Base-by-base conservation (phyloP, 352 stramenopile species). In the Globisporangium cystogenes region DNA sequence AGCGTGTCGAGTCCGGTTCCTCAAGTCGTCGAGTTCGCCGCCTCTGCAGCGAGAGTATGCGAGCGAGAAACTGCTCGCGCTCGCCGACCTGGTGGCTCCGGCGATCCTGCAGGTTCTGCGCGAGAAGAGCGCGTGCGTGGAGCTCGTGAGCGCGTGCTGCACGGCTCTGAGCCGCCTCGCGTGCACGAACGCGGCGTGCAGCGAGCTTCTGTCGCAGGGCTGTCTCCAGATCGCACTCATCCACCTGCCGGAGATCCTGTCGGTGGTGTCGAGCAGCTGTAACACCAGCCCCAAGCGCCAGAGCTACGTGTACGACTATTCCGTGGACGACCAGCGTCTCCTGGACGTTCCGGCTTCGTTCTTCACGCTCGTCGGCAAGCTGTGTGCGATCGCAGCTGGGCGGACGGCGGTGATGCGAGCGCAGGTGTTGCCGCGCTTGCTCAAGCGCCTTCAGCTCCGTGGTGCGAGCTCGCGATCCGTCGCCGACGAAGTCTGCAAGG, bases 371-470 rank as follows among this genome's bases (percentile, higher is more conserved):
- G 31, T 93, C 5, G 73, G 59, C 3, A 84, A 81, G 41, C 58
- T 93, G 0, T 89, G 82, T 65, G 64, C 67, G 6, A 68, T 93
- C 27, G 56, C 70, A 1, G 75, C 88, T 21, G 82, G 82, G 7
- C 59, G 77, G 27, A 64, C 51, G 11, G 79, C 70, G 1, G 55
- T 93, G 23, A 78, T 88, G 66, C 65, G 68, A 44, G 66, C 77
- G 14, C 81, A 90, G 23, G 67, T 88, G 0, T 49, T 93, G 0
- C 76, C 79, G 51, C 73, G 79, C 3, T 53, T 89, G 16, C 67
- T 93, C n/a, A 87, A 88, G 50, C 78, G 82, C 1, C 62, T 90
- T 10, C 79, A 93, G 45, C 57, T 88, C 7, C 52, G 48, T 0
- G 53, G 81, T 48, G 18, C 35, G 23, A 51, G 20, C 1, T 57